These are phyloP conservation scores for Neocallimastix lanati DNA, from an alignment of 192 early-diverging fungal species.

Conservation along the genomic window DNA sequence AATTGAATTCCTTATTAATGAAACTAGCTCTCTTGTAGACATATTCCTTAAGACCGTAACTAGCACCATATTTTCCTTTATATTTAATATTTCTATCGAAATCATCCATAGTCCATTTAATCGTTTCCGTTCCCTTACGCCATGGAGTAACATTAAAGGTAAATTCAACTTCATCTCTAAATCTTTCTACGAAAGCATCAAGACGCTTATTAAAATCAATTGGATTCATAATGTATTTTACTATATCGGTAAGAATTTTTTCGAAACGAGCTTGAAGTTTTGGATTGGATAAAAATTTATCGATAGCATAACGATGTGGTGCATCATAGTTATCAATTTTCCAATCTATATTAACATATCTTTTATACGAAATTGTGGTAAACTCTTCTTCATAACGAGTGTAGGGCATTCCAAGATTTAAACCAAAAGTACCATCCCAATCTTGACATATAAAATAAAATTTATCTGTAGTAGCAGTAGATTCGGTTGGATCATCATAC, in stretches of 20 bases:
- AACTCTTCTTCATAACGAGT: background rate
- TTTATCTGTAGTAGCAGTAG: background rate
- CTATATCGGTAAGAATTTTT: background rate
- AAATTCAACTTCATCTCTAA: background rate
- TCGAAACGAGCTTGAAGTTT: background rate
- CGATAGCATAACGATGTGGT: background rate
- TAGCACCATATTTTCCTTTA: background rate
- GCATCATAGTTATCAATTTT: background rate
- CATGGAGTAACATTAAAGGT: background rate
- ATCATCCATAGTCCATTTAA: background rate
- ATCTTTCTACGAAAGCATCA: background rate
- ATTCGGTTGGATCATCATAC: background rate
- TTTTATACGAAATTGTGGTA: background rate
- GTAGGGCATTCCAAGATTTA: background rate
- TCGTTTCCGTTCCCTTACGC: background rate
- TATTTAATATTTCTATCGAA: background rate
- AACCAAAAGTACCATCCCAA: background rate
- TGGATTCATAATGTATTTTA: background rate
- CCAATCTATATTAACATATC: background rate
- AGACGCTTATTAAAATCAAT: background rate
- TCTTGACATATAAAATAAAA: background rate
- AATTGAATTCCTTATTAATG: background rate
- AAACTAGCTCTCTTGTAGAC: background rate
- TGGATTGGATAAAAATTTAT: background rate
- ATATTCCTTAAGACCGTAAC: background rate